These are phyloP conservation scores for Fraxinus americana DNA, from an alignment of 257 asterid species.

Conservation along the genomic window DNA sequence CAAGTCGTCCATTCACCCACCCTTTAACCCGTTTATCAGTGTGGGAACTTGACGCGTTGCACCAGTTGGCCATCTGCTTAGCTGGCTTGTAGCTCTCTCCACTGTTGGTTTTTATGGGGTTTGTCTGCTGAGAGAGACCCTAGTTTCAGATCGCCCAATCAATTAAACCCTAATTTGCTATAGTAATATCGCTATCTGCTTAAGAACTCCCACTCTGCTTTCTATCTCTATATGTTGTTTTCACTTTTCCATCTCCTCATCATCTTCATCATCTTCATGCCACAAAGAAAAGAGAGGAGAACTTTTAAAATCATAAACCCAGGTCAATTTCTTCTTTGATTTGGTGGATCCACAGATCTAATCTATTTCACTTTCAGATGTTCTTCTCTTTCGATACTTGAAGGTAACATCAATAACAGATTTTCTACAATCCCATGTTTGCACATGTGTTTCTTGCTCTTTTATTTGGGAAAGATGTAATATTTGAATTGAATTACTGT, in stretches of 20 bases:
- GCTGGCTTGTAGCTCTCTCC: slow-evolving; percentile 82
- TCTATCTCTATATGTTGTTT: slow-evolving; percentile 25
- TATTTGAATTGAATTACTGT: slow-evolving; percentile 9
- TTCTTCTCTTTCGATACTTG: slow-evolving; percentile 16
- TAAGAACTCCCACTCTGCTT: slow-evolving; percentile 15
- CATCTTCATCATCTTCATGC: slow-evolving; percentile 30
- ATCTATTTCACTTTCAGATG: slow-evolving; percentile 43
- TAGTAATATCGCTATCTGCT: slow-evolving; percentile 21
- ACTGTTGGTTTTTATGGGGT: slow-evolving; percentile 81
- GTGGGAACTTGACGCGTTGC: not conserved
- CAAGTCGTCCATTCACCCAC: too few relatives aligned
- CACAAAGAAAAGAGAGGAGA: slow-evolving; percentile 22
- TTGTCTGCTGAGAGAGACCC: slow-evolving; percentile 71
- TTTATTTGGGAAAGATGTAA: not conserved
- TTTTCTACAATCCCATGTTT: slow-evolving; percentile 5
- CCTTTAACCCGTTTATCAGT: not conserved
- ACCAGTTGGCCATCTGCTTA: slow-evolving; percentile 57
- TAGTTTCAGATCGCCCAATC: slow-evolving; percentile 57
- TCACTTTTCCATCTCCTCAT: slow-evolving; percentile 31
- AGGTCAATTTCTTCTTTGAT: slow-evolving; percentile 34
- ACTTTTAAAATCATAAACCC: slow-evolving; percentile 23
- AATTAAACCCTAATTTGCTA: slow-evolving; percentile 25
- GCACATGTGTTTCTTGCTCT: slow-evolving; percentile 8
- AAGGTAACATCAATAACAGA: slow-evolving; percentile 31
- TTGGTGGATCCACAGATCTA: slow-evolving; percentile 74